Evolutionary conservation across 768 basidiomycete genomes (phyloP).

Genomic region (Collybia sp.): DNA sequence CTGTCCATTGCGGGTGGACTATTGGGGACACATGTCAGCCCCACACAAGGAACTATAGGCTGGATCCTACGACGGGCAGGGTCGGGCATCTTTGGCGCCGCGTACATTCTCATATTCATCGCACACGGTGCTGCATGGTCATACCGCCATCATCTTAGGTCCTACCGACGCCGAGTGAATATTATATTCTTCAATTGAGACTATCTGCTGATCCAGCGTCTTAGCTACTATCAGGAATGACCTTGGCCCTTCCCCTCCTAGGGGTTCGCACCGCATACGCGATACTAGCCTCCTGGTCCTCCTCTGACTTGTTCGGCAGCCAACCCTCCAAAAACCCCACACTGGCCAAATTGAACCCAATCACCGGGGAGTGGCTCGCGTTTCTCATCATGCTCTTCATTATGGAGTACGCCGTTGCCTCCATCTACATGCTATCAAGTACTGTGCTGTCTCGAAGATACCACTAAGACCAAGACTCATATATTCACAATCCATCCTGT

Average conservation of each 20-base stretch:
- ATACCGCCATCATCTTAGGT: constrained; percentile 42
- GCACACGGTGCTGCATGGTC: constrained; percentile 37
- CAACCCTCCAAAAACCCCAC: constrained; percentile 31
- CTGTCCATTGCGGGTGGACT: constrained; percentile 43
- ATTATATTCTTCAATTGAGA: neutral
- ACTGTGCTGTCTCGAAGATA: constrained; percentile 33
- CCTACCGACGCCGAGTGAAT: constrained; percentile 41
- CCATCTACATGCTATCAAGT: constrained; percentile 44
- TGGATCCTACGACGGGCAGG: constrained; percentile 38
- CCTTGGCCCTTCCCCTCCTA: constrained; percentile 55
- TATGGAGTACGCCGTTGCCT: constrained; percentile 51
- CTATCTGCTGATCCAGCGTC: neutral
- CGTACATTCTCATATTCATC: constrained; percentile 35
- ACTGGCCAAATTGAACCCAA: constrained; percentile 51
- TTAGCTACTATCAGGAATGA: constrained; percentile 54
- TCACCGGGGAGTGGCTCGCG: constrained; percentile 52
- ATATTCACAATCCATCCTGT: neutral
- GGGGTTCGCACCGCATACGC: constrained; percentile 54
- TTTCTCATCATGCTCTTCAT: constrained; percentile 56
- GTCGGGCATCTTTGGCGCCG: constrained; percentile 34
- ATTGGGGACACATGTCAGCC: constrained; percentile 31
- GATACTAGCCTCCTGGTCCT: constrained; percentile 54
- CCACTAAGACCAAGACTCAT: constrained; percentile 6
- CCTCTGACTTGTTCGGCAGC: constrained; percentile 38
- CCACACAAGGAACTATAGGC: constrained; percentile 25